Evolutionary conservation across 768 basidiomycete species (phyloP).

Genomic region (Rhodotorula diobovata): DNA sequence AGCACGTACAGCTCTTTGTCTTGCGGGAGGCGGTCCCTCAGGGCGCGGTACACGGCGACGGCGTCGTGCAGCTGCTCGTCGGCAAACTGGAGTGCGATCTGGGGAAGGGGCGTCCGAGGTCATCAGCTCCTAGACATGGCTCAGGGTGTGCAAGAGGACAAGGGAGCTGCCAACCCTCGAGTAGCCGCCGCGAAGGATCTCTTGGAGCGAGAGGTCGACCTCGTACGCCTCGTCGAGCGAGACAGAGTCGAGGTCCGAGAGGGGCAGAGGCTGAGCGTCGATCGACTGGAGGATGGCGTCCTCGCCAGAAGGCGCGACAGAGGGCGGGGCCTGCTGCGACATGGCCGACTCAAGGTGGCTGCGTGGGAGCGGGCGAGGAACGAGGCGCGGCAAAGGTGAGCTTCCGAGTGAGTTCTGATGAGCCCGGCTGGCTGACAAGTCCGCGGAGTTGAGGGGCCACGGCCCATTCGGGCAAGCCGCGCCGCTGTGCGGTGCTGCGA

Average conservation of each 20-base stretch:
- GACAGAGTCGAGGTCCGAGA: conserved; percentile 39
- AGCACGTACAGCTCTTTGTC: conserved; percentile 71
- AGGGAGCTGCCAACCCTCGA: too few relatives aligned
- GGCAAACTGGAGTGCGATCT: conserved; percentile 92
- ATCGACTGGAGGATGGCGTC: conserved; percentile 62
- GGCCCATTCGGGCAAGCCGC: too few relatives aligned
- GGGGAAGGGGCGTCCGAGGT: background rate
- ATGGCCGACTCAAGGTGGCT: background rate
- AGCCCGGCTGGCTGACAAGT: too few relatives aligned
- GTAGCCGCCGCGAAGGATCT: conserved; percentile 62
- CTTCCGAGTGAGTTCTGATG: too few relatives aligned
- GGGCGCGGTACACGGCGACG: conserved; percentile 68
- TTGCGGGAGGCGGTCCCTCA: conserved; percentile 56
- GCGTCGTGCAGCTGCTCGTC: conserved; percentile 84
- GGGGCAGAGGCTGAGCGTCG: conserved; percentile 52
- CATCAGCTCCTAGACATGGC: too few relatives aligned
- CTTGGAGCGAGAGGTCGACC: conserved; percentile 60
- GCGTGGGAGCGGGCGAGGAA: background rate
- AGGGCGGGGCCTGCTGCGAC: conserved; percentile 30
- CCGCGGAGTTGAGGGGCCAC: too few relatives aligned
- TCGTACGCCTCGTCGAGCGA: conserved; percentile 67
- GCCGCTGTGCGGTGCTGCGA: too few relatives aligned
- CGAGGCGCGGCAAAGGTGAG: too few relatives aligned
- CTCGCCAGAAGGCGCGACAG: conserved; percentile 49
- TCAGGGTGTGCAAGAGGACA: conserved; percentile 3